A percentile compares a stretch with the other conserved stretches of the same genome.
phyloP scores from a whole-genome alignment of 2,329 filamentous ascomycete species.

The Cercospora sesami region DNA sequence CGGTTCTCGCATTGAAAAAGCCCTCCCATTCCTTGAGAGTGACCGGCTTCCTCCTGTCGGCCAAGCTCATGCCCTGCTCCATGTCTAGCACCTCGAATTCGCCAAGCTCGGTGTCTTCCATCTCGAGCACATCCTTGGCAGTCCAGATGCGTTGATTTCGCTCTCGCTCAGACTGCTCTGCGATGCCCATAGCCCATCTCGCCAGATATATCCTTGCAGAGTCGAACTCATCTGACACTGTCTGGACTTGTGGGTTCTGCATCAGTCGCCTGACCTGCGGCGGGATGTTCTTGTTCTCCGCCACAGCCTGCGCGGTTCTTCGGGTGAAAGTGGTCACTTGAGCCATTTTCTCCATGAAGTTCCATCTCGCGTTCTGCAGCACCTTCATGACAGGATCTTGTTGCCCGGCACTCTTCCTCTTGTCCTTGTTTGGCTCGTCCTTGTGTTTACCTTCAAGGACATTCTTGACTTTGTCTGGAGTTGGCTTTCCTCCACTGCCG shows the following conservation, averaged over 20 bases:
- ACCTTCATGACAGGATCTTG: slow-evolving; percentile 88
- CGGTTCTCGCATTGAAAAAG: slow-evolving; percentile 77
- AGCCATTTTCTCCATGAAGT: slow-evolving; percentile 91
- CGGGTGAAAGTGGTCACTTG: slow-evolving; percentile 96
- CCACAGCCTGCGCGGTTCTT: slow-evolving; percentile 84
- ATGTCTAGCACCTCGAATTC: slow-evolving; percentile 92
- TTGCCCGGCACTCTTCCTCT: slow-evolving; percentile 55
- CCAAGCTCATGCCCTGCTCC: slow-evolving; percentile 70
- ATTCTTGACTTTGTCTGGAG: slow-evolving; percentile 49
- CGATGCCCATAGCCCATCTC: slow-evolving; percentile 97
- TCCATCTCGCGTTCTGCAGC: slow-evolving; percentile 94
- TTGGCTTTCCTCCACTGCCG: slow-evolving; percentile 58
- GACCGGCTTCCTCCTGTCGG: slow-evolving; percentile 74
- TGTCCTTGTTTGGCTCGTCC: slow-evolving; percentile 34
- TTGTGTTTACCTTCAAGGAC: slow-evolving; percentile 41
- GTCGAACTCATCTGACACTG: slow-evolving; percentile 93
- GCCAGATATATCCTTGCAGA: slow-evolving; percentile 92
- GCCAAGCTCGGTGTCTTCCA: slow-evolving; percentile 91
- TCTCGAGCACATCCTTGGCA: slow-evolving; percentile 84
- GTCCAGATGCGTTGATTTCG: slow-evolving; percentile 87
- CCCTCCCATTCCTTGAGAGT: slow-evolving; percentile 84
- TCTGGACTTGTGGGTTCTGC: slow-evolving; percentile 91
- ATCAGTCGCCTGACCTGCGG: slow-evolving; percentile 83
- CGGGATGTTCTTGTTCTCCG: slow-evolving; percentile 87
- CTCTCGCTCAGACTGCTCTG: slow-evolving; percentile 91